Evolutionary conservation across 768 basidiomycete species (phyloP).

Genomic region (Phylloporus rhodoxanthus): DNA sequence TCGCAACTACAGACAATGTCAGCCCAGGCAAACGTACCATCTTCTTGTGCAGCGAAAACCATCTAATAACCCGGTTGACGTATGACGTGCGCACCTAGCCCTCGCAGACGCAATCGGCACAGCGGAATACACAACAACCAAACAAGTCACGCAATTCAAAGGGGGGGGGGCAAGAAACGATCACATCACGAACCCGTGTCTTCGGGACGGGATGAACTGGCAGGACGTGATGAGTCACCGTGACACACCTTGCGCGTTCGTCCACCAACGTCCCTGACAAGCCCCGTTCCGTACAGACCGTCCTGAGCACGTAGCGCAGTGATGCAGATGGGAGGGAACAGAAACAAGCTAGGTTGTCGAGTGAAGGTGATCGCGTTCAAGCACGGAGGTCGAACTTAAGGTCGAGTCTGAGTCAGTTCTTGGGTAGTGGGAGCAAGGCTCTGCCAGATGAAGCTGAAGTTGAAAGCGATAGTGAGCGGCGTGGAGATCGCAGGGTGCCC

Average conservation of each 20-base stretch:
- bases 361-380: slow-evolving; percentile 3
- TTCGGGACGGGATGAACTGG: background rate
- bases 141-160: too few relatives aligned
- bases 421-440: slow-evolving; percentile 40
- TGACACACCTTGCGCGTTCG: background rate
- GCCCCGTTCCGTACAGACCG: slow-evolving; percentile 5
- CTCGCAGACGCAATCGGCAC: slow-evolving; percentile 15
- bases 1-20: slow-evolving; percentile 65
- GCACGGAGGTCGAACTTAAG: slow-evolving; percentile 36
- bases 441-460: slow-evolving; percentile 10
- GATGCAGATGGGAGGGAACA: slow-evolving; percentile 20
- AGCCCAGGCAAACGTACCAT: slow-evolving; percentile 97
- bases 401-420: slow-evolving; percentile 47
- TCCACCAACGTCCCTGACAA: slow-evolving; percentile 6
- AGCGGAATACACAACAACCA: background rate
- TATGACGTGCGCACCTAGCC: slow-evolving; percentile 45
- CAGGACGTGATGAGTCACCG: background rate
- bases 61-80: slow-evolving; percentile 72
- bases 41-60: slow-evolving; percentile 80
- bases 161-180: slow-evolving; percentile 4
- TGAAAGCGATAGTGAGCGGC: slow-evolving; percentile 6
- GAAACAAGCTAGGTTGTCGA: slow-evolving; percentile 35
- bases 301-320: slow-evolving; percentile 5
- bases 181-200: background rate
- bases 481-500: slow-evolving; percentile 1